These are phyloP conservation scores for Nepenthes gracilis DNA, from an alignment of 148 eudicot species.

Conservation along the genomic window DNA sequence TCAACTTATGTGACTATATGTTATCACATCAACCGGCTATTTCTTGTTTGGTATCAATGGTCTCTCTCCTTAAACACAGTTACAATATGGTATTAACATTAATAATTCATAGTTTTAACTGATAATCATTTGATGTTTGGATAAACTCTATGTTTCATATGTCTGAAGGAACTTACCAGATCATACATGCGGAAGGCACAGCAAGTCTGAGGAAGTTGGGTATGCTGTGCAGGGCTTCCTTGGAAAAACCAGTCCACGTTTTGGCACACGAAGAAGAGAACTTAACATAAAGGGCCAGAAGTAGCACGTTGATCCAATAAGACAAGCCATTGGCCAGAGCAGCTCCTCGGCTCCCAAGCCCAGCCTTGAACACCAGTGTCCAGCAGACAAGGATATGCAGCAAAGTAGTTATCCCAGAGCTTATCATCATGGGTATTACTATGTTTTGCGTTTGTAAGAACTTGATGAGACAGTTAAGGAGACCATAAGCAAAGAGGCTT, in stretches of 20 bases:
- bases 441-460: constrained; percentile 12
- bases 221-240: constrained; percentile 5
- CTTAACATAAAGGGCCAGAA: constrained; percentile 8
- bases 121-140: no score
- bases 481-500: constrained; percentile 11
- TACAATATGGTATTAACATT: no score
- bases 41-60: neutral
- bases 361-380: constrained; percentile 6
- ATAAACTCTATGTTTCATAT: no score
- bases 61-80: no score
- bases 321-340: constrained; percentile 10
- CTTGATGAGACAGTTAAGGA: constrained; percentile 12
- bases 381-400: constrained; percentile 9
- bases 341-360: constrained; percentile 11
- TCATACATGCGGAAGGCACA: constrained; percentile 11
- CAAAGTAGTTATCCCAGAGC: constrained; percentile 5
- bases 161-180: constrained; percentile 5
- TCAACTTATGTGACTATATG: neutral
- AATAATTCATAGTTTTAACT: no score
- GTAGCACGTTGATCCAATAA: constrained; percentile 9
- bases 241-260: constrained; percentile 10
- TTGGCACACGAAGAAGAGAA: constrained; percentile 7
- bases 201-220: constrained; percentile 10
- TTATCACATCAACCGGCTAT: neutral
- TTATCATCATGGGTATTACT: constrained; percentile 9